Evolutionary conservation across 306 rosid species (phyloP), one percentile per base, ranked within the genome.

Genomic region (Gynostemma pentaphyllum): DNA sequence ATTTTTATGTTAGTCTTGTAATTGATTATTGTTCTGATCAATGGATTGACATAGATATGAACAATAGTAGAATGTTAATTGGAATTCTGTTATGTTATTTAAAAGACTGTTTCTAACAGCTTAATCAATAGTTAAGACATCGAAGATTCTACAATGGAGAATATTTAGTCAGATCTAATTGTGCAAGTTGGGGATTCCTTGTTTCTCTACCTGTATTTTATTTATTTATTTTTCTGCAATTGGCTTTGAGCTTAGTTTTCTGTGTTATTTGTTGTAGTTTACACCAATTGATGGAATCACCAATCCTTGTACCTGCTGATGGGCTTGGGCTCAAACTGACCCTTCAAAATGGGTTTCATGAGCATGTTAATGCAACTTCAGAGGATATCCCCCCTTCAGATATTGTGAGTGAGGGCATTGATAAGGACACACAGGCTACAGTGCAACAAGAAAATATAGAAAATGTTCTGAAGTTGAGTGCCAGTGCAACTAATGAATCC

Each of bases 251-350:
- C 41, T 28, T 48, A 47, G 16, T 2, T 47, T 14, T 53, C 27
- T 11, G 13, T 54, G 36, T 28, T 78, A 44, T 34, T 62, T 68
- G 22, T 73, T 80, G 75, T 67, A 83, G 94, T 73, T 70, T 68
- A 62, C 53, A 59, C 51, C 68, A 79, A 64, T 72, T 61, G 73
- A 89, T 94, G 97, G 97, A 86, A 81, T 74, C 80, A 1, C 80
- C 47, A 64, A 70, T 66, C 68, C 70, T 65, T 62, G 75, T 75
- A 18, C 69, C 74, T 46, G 72, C 45, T 36, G 80, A 81, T 69
- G 82, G 80, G 75, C 78, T 81, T 69, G 82, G 80, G 75, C 78
- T 81, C 41, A 75, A 75, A 75, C 72, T 44, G 56, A 75, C 74
- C 50, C 74, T 74, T 67, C 90, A 78, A 68, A 94, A 88, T 77